phyloP scores from a whole-genome alignment of 805 yeast genomes.

The Spathaspora arborariae region DNA sequence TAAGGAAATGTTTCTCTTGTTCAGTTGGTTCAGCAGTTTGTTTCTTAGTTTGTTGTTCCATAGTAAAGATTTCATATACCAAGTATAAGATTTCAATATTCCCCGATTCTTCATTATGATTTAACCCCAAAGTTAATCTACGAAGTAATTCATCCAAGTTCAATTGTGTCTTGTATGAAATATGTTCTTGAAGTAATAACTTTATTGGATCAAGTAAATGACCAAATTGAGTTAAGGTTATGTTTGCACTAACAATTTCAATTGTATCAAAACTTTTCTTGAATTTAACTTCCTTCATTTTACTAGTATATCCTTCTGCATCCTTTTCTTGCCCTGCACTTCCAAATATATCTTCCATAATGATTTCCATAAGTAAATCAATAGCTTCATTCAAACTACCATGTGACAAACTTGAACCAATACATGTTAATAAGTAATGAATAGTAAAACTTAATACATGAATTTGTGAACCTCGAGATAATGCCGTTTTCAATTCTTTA shows the following conservation, averaged over 20 bases:
- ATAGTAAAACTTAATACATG: constrained; percentile 89
- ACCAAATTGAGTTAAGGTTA: constrained; percentile 55
- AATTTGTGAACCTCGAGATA: constrained; percentile 86
- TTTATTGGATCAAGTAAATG: constrained; percentile 67
- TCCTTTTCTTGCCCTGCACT: constrained; percentile 91
- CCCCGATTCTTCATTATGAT: constrained; percentile 59
- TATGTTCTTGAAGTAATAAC: constrained; percentile 54
- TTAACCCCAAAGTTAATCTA: constrained; percentile 75
- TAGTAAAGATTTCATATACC: constrained; percentile 57
- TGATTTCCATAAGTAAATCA: constrained; percentile 55
- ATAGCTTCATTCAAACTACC: constrained; percentile 77
- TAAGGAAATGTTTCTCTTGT: constrained; percentile 63
- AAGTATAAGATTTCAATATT: constrained; percentile 58
- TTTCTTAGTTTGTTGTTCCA: constrained; percentile 7
- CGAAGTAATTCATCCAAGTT: constrained; percentile 77
- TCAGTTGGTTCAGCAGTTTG: constrained; percentile 7
- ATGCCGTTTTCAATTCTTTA: constrained; percentile 72
- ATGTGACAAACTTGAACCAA: constrained; percentile 44
- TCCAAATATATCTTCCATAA: constrained; percentile 94
- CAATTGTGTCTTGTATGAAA: constrained; percentile 64
- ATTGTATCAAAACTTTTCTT: constrained; percentile 87
- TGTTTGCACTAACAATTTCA: constrained; percentile 66
- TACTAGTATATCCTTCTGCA: constrained; percentile 82
- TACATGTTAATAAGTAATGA: constrained; percentile 62
- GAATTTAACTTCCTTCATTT: constrained; percentile 86